Base-by-base conservation (phyloP, 2,329 filamentous ascomycete genomes). In the Beauveria scarabaeidicola region DNA sequence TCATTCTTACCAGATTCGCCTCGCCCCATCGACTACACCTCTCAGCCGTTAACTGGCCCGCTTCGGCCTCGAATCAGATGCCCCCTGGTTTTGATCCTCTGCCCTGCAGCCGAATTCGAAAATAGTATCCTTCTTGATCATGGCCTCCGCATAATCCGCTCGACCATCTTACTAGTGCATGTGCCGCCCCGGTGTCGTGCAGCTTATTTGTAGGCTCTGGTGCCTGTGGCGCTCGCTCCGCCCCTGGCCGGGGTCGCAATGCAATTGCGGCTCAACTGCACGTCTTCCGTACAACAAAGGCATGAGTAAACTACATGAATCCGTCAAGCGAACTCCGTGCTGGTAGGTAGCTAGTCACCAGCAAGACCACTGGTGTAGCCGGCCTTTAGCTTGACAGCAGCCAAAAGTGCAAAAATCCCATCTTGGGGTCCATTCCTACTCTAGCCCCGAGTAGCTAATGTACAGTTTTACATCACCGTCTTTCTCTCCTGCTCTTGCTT, bases 401-500 rank as follows among this genome's bases (percentile, higher is more conserved):
- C 19, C 7, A 15, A 25, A 7, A 11, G 11, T 47, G 41, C 50
- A 32, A 52, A 29, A 44, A 15, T 59, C 56, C 32, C 51, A 36
- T 46, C 15, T 48, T 40, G 4, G 32, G 29, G 17, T 55, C 46
- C 32, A 51, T 55, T 61, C 46, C 56, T 52, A 44, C 47, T 32
- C 32, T 60, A 40, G 23, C 29, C 19, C 17, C 47, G 40, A 61
- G 40, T 52, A 61, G 38, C 46, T 61, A 58, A 53, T 61, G 48
- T 61, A 61, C 59, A 61, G 32, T 53, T 13, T 40, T 27, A 29
- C 41, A 29, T 15, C 38, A 54, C n/a, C 43, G 13, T 32, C 46
- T 41, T n/a, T 27, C 53, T 38, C 43, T 13, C 23, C 17, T 23
- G 9, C 10, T 48, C 54, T 50, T 40, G 23, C 13, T 27, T 13